These are phyloP conservation scores for Paramecium bursaria DNA, from an alignment of 73 alveolate species.

Conservation along the genomic window DNA sequence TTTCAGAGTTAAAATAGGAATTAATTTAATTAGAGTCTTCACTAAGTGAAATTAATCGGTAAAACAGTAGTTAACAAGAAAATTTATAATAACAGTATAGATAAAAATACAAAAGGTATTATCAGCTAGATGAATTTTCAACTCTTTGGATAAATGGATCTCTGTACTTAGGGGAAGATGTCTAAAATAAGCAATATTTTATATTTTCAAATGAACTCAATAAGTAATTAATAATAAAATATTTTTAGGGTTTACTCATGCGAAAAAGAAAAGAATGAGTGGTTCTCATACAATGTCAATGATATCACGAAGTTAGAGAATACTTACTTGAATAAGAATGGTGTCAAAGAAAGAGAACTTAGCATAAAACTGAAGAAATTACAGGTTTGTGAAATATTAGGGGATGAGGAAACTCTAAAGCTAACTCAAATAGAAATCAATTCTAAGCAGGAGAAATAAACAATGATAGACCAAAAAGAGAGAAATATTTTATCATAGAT, in stretches of 20 bases:
- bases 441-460: background rate
- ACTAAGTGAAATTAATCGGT: background rate
- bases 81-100: background rate
- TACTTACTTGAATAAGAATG: background rate
- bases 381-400: conserved; percentile 12
- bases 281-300: background rate
- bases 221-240: too few relatives aligned
- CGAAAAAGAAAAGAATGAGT: background rate
- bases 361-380: background rate
- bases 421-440: too few relatives aligned
- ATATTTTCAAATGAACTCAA: conserved; percentile 34
- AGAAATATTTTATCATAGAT: background rate
- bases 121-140: background rate
- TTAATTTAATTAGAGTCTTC: background rate
- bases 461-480: background rate
- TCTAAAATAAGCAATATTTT: background rate
- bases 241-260: background rate
- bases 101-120: background rate
- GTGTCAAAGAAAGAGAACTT: conserved; percentile 33
- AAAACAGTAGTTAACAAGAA: background rate
- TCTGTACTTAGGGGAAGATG: background rate
- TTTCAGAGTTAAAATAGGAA: background rate
- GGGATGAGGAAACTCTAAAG: background rate
- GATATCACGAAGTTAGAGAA: background rate
- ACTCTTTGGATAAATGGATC: conserved; percentile 10